Percentiles rank a stretch among this genome's conserved stretches.
Evolutionary conservation across 495 filamentous ascomycete species (phyloP).

Genomic region (Penicillium chermesinum): DNA sequence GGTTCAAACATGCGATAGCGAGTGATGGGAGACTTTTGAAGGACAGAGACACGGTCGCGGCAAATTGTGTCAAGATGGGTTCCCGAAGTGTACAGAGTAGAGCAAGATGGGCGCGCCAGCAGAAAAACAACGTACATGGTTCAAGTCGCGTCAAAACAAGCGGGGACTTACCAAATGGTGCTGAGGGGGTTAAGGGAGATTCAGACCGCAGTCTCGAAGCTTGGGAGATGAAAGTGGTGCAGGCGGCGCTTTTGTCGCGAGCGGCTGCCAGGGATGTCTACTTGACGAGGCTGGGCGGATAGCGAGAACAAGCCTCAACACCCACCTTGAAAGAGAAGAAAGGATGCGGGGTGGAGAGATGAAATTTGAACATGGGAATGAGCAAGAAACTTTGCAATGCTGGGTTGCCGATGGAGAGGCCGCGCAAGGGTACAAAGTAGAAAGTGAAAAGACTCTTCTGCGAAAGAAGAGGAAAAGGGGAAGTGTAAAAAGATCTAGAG

Average conservation of each 20-base stretch:
- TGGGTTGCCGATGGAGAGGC: neutral
- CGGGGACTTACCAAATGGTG: slow-evolving; percentile 16
- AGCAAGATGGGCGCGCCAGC: slow-evolving; percentile 3
- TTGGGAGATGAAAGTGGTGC: slow-evolving; percentile 6
- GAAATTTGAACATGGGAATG: neutral
- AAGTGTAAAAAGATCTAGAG: neutral
- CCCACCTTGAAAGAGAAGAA: slow-evolving; percentile 2
- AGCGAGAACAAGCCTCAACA: slow-evolving; percentile 4
- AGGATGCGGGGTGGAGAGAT: slow-evolving; percentile 1
- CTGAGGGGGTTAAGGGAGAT: neutral
- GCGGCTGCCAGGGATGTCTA: slow-evolving; percentile 39
- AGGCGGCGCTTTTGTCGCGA: slow-evolving; percentile 14
- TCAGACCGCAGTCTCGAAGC: neutral
- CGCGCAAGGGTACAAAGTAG: neutral
- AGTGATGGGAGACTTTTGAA: neutral
- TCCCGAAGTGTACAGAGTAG: slow-evolving; percentile 20
- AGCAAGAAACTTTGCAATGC: slow-evolving; percentile 1
- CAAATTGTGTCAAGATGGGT: slow-evolving; percentile 26
- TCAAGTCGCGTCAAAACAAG: slow-evolving; percentile 12
- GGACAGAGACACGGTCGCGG: slow-evolving; percentile 27
- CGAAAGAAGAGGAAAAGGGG: neutral
- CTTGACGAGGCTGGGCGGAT: slow-evolving; percentile 23
- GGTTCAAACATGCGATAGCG: neutral
- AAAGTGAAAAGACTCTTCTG: slow-evolving; percentile 6
- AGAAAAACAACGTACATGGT: slow-evolving; percentile 1